A percentile compares a stretch with the other conserved stretches of the same genome.
phyloP scores from a whole-genome alignment of 139 green algal species.

The Micromonas pusilla region DNA sequence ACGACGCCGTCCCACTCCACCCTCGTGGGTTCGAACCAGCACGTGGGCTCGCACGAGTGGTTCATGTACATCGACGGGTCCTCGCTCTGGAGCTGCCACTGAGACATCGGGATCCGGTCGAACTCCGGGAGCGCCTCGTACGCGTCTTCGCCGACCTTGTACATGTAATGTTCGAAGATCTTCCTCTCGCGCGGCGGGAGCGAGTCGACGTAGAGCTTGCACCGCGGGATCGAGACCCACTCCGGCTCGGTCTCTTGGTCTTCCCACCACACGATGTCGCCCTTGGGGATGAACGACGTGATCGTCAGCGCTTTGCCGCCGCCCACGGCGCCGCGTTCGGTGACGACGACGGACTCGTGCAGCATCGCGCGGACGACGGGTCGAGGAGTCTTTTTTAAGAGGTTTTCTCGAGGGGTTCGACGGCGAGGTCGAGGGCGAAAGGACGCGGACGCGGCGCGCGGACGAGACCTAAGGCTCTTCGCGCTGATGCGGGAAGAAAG shows the following conservation, averaged over 20 bases:
- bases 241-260: not conserved
- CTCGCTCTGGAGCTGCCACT: not conserved
- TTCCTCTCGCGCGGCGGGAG: not conserved
- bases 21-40: not conserved
- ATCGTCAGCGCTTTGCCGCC: not conserved
- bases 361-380: not conserved
- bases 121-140: constrained; percentile 9
- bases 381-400: too few species aligned
- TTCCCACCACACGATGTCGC: not conserved
- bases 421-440: too few species aligned
- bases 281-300: not conserved
- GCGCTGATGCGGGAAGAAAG: too few species aligned
- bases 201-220: not conserved
- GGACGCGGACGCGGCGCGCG: too few species aligned
- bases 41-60: not conserved
- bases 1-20: not conserved
- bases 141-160: constrained; percentile 8
- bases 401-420: too few species aligned
- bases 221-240: not conserved
- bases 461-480: too few species aligned
- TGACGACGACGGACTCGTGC: not conserved
- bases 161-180: constrained; percentile 1
- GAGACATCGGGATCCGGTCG: not conserved
- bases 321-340: too few species aligned
- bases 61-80: constrained; percentile 15